Evolutionary conservation across 805 yeast species (phyloP), one percentile per base, ranked within the genome.

Genomic region (Debaryomyces hansenii): DNA sequence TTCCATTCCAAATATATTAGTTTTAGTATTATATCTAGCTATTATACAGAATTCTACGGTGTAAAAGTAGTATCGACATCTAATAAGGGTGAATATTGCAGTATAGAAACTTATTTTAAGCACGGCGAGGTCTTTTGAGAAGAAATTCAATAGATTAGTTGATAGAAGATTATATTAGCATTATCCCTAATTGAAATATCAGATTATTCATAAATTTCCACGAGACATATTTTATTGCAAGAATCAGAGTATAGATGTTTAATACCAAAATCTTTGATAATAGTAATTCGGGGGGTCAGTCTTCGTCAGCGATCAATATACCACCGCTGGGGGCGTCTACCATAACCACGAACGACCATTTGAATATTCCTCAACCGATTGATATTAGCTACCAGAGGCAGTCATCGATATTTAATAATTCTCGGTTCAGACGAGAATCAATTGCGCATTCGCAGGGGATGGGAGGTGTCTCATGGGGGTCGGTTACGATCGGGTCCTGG

Each of bases 391-490:
- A 69, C 55, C 72, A 66, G 51, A 67, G 72, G 43, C 71, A 70
- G 46, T 69, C 69, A 37, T 64, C 73, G 15, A 68, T 71, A 36
- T 68, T 72, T 53, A 70, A 67, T 57, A 70, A 69, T 54, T 62
- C 64, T 32, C 57, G 75, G 52, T 79, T 90, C 52, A 80, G 96
- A 60, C 77, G 97, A 53, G 98, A 92, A 58, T 83, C 91, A 47
- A 83, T 94, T 48, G 97, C 97, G 27, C 98, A 92, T 64, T 86
- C 96, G 2, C 96, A 90, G 63, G 98, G 98, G 9, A 88, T 94
- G 85, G 98, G 98, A 37, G 99, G 98, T 40, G 87, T 92, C 29
- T 85, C 96, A 7, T 92, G 97, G 97, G 98, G 98, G 18, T 90
- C 96, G 2, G 82, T 91, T 47, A 86, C 96, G 21, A 90, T 92